Base-by-base conservation (phyloP, 2,329 filamentous ascomycete genomes). In the Colletotrichum sidae region DNA sequence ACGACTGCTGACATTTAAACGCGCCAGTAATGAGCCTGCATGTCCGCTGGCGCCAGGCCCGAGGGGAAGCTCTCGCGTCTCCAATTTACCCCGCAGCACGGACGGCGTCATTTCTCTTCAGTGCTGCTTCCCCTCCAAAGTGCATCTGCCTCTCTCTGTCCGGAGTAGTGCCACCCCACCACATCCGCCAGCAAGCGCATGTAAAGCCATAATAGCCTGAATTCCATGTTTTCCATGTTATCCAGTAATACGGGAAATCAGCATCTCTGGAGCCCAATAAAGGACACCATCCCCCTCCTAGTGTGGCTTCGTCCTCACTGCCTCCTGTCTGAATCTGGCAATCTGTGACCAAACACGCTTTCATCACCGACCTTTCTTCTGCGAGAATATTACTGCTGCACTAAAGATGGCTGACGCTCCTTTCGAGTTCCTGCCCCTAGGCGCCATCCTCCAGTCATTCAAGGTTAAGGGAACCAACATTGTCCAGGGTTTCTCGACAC, bases 371-470 rank as follows among this genome's bases (percentile, higher is more conserved):
- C 38, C 9, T 13, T 5, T 13, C 13, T 41, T 25, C 25, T 25
- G 25, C 25, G 25, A 25, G 25, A 25, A 25, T 25, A 25, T 25
- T 25, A 25, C 25, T 25, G 25, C 25, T 5, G 25, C 25, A 25
- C 25, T 25, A 5, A 25, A 25, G 25, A 84, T 84, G 80, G 69
- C 80, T 45, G 75, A 84, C 74, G 79, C 83, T 42, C 75, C 84
- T 47, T 86, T 90, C 72, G 82, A 84, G 47, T 92, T 95, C 79
- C 82, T 95, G 67, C 89, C 92, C 33, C 84, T 92, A 55, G 92
- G 92, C 68, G 92, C 91, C 72, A 92, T 93, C 75, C 90, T 96
- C 75, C 90, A 97, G 76, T 87, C 92, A 73, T 90, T 97, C 81
- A 86, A 84, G 52, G 86, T 98, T 70, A 91, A 86, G 65, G 91